Base-by-base conservation (phyloP, 2,329 filamentous ascomycete species). In the Exophiala sideris region DNA sequence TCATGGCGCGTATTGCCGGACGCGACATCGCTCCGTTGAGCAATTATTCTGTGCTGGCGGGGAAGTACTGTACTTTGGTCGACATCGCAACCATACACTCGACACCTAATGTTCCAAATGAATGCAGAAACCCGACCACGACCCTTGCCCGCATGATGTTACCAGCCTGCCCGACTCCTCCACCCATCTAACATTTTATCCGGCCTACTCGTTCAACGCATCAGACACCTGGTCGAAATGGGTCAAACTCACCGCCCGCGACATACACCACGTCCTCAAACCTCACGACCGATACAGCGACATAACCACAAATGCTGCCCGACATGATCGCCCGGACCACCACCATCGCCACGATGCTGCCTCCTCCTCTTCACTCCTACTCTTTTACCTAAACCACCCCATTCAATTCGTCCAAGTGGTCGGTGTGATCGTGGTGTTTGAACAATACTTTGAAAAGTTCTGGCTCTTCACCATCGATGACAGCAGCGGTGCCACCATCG, bases 371-470 rank as follows among this genome's bases (percentile, higher is more conserved):
- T 65, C 24, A 29, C 72, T 76, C 45, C 70, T 82, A 36, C 82
- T 78, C 69, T 90, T 91, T 69, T 78, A 84, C 71, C 70, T 77
- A 46, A 91, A 91, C 68, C 83, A 91, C 61, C 88, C 88, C 0
- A 83, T 92, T 62, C 83, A 84, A 77, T 91, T 85, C 81, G 81
- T 88, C 49, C 84, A 85, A 57, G 70, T 91, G 32, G 79, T 84
- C 6, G 89, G 89, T 29, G 70, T 90, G 7, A 78, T 92, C 18
- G 84, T 91, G 51, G 79, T 81, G 50, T 69, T 80, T 50, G 74
- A 79, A 16, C 61, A 64, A 8, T 61, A 54, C 41, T 57, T 58
- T 45, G 57, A 63, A 35, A 63, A 60, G 34, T 61, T 64, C 45
- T 65, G 58, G 54, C 53, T 83, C 40, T 70, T 86, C 35, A 79